Evolutionary conservation across 352 stramenopile species (phyloP), one percentile per base, ranked within the genome.

Genomic region (Salisapilia sapeloensis): DNA sequence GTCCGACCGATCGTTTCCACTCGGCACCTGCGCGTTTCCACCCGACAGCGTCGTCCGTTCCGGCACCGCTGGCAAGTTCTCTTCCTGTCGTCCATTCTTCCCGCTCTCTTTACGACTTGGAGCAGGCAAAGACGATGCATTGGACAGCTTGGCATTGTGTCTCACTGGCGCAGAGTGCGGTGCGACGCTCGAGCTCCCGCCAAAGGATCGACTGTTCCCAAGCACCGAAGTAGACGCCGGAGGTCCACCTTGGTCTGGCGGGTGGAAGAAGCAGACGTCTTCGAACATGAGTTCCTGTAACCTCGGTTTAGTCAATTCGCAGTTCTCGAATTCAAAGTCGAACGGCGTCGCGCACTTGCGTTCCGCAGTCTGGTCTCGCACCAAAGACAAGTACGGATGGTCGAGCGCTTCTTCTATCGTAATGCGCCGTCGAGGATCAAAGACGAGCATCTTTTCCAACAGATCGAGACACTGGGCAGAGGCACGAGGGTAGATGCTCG

Each of bases 401-500:
- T 61, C 65, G 4, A 91, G 48, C 6, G 72, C 72, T 22, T 89
- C 57, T 3, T 66, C 53, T 36, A 89, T 82, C 24, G 70, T 81
- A 34, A 89, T 83, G 36, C 74, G 65, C 41, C 78, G 90, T 15
- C 60, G 55, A 9, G 91, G 90, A 48, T 96, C 83, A 21, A 97
- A 96, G 7, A 83, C 56, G 7, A 97, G 65, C 80, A 97, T 94
- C 34, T 84, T 82, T 33, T 94, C 61, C 4, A 97, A 59, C 25
- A 97, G 40, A 52, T 96, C 81, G 4, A 95, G 51, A 17, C 74
- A 91, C 31, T 75, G 51, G 4, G 70, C 53, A 11, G 58, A 90
- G 9, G 79, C 78, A 24, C 75, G 62, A 4, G 79, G 74, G 47
- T 93, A 96, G 6, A 95, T 56, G 0, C 69, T 81, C 10, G 74